Evolutionary conservation across 2,329 filamentous ascomycete species (phyloP).

Genomic region (Mycocentrospora acerina): DNA sequence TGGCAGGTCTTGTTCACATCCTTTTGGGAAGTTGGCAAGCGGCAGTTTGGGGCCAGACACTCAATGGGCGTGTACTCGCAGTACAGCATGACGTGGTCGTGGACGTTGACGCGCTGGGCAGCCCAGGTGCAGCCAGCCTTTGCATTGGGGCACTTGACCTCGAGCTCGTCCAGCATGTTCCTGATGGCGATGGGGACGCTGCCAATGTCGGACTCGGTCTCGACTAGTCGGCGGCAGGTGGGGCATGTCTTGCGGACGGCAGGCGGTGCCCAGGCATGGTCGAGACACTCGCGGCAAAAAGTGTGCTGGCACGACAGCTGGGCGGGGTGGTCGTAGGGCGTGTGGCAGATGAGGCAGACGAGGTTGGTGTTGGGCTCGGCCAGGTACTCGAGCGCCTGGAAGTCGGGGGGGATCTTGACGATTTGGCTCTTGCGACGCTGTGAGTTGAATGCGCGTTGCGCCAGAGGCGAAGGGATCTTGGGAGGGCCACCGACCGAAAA

Average conservation of each 20-base stretch:
- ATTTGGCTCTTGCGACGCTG: conserved; percentile 36
- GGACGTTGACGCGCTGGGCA: conserved; percentile 57
- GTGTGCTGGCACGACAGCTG: conserved; percentile 63
- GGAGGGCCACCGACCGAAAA: conserved; percentile 43
- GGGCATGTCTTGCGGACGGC: conserved; percentile 52
- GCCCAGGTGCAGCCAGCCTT: conserved; percentile 56
- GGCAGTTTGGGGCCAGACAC: conserved; percentile 55
- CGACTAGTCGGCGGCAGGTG: conserved; percentile 55
- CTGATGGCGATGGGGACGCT: conserved; percentile 57
- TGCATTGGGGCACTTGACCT: conserved; percentile 60
- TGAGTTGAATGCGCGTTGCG: conserved; percentile 42
- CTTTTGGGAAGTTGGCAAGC: conserved; percentile 56
- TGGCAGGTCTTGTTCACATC: conserved; percentile 56
- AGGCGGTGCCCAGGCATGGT: conserved; percentile 37
- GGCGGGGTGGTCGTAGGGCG: conserved; percentile 61
- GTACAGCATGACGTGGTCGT: conserved; percentile 62
- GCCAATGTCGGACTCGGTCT: conserved; percentile 28
- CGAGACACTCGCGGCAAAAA: conserved; percentile 63
- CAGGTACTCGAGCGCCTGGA: conserved; percentile 61
- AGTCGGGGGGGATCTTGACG: conserved; percentile 49
- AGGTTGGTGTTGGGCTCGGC: conserved; percentile 59
- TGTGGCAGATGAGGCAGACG: conserved; percentile 65
- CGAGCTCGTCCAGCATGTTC: conserved; percentile 63
- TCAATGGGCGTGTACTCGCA: conserved; percentile 58
- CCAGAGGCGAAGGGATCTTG: conserved; percentile 40